These are phyloP conservation scores for Phytopythium helicoides DNA, from an alignment of 352 stramenopile species.

Conservation along the genomic window DNA sequence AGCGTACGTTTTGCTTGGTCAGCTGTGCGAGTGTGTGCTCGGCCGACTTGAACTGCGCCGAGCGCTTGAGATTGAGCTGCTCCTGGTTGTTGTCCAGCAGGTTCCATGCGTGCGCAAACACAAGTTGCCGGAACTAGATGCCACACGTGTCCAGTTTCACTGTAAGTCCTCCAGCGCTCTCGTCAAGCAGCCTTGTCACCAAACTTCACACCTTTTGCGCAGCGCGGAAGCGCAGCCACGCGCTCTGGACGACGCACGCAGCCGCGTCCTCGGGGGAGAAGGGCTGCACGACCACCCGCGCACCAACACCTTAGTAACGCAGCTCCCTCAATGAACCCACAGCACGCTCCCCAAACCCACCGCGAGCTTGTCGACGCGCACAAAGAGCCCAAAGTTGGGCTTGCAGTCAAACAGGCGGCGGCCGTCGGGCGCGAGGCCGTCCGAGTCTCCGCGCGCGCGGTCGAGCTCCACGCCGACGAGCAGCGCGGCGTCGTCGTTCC, in stretches of 20 bases:
- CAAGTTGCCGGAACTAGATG: constrained; percentile 83
- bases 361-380: constrained; percentile 72
- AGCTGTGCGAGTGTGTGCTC: constrained; percentile 79
- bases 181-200: too few species aligned
- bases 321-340: too few species aligned
- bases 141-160: not conserved
- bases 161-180: not conserved
- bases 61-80: constrained; percentile 86
- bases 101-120: constrained; percentile 87
- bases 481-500: constrained; percentile 13
- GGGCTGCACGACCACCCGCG: constrained; percentile 37
- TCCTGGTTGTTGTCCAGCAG: constrained; percentile 90
- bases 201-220: constrained; percentile 51
- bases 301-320: too few species aligned
- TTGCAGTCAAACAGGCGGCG: constrained; percentile 83
- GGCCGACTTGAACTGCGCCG: constrained; percentile 81
- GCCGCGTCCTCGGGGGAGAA: constrained; percentile 79
- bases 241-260: constrained; percentile 74
- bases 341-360: too few species aligned
- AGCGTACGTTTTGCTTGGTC: constrained; percentile 59
- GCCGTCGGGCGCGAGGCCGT: constrained; percentile 67
- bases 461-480: constrained; percentile 87
- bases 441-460: constrained; percentile 66
- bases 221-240: constrained; percentile 64
- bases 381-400: constrained; percentile 78